Percentiles rank a stretch among this genome's conserved stretches.
Evolutionary conservation across 257 asterid genomes (phyloP).

Genomic region (Solanum appendiculatum): DNA sequence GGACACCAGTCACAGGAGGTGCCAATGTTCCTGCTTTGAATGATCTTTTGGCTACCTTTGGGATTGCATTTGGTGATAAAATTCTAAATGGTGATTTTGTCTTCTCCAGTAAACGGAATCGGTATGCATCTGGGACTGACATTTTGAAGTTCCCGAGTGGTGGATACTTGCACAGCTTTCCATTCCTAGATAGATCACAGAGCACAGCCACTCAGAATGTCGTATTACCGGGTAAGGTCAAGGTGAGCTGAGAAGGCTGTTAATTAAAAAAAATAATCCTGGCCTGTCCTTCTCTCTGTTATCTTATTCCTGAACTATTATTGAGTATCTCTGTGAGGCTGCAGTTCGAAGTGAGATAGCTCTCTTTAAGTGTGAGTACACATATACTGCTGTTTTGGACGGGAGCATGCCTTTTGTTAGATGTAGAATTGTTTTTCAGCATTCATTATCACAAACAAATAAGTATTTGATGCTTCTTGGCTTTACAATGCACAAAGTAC

Average conservation of each 20-base stretch:
- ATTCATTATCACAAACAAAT: not conserved
- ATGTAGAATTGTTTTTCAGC: not conserved
- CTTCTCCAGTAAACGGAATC: slow-evolving; percentile 70
- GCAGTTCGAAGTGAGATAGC: not conserved
- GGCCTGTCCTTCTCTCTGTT: not conserved
- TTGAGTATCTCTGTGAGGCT: not conserved
- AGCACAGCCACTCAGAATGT: slow-evolving; percentile 86
- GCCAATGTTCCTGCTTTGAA: slow-evolving; percentile 89
- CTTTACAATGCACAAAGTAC: not conserved
- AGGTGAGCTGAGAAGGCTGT: slow-evolving; percentile 35
- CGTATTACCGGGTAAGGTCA: slow-evolving; percentile 64
- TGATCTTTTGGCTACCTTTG: slow-evolving; percentile 89
- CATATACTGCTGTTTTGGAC: not conserved
- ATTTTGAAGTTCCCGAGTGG: slow-evolving; percentile 79
- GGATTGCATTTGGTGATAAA: slow-evolving; percentile 91
- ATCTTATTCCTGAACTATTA: not conserved
- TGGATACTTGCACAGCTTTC: slow-evolving; percentile 88
- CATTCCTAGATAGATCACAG: slow-evolving; percentile 86
- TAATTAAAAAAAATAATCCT: not conserved
- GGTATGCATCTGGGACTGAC: slow-evolving; percentile 93
- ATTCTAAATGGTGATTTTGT: slow-evolving; percentile 87
- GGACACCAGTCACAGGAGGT: slow-evolving; percentile 98
- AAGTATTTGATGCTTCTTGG: not conserved
- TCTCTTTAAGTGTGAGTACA: not conserved
- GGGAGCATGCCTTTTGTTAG: not conserved